Evolutionary conservation across 305 asterid genomes (phyloP).

Genomic region (Euphrasia arctica): DNA sequence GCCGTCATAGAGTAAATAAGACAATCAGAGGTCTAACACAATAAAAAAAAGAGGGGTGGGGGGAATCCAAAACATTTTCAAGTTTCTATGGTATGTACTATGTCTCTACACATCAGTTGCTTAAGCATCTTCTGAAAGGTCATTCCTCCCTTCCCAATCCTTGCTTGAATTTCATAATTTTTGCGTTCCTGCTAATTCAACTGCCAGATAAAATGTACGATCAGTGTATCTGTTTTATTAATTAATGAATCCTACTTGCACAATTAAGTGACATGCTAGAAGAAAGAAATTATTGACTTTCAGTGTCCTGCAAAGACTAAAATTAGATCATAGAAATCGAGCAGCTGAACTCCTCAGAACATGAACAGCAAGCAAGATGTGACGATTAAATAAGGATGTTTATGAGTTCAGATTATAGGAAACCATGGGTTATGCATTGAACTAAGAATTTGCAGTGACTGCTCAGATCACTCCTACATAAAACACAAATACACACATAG

Average conservation of each 20-base stretch:
- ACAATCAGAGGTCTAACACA: conserved; percentile 19
- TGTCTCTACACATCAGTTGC: conserved; percentile 30
- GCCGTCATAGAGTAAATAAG: conserved; percentile 21
- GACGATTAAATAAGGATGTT: too few relatives aligned
- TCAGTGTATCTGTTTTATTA: conserved; percentile 10
- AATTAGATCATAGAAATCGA: neutral
- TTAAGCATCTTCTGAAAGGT: conserved; percentile 26
- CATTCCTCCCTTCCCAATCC: conserved; percentile 24
- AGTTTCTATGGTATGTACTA: conserved; percentile 22
- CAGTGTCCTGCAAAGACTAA: neutral
- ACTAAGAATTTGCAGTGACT: neutral
- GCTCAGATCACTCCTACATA: neutral
- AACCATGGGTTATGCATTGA: conserved; percentile 2
- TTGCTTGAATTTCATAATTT: conserved; percentile 17
- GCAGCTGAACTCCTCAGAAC: too few relatives aligned
- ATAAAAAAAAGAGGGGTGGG: conserved; percentile 15
- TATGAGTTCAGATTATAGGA: neutral
- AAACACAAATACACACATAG: neutral
- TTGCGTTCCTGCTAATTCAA: conserved; percentile 18
- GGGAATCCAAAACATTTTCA: conserved; percentile 7
- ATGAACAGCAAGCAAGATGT: neutral
- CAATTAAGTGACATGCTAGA: conserved; percentile 6
- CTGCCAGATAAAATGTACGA: conserved; percentile 17
- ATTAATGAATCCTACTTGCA: conserved; percentile 1
- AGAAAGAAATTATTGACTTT: neutral